These are phyloP conservation scores for Scytalidium lignicola DNA, from an alignment of 2,329 filamentous ascomycete genomes.

Conservation along the genomic window DNA sequence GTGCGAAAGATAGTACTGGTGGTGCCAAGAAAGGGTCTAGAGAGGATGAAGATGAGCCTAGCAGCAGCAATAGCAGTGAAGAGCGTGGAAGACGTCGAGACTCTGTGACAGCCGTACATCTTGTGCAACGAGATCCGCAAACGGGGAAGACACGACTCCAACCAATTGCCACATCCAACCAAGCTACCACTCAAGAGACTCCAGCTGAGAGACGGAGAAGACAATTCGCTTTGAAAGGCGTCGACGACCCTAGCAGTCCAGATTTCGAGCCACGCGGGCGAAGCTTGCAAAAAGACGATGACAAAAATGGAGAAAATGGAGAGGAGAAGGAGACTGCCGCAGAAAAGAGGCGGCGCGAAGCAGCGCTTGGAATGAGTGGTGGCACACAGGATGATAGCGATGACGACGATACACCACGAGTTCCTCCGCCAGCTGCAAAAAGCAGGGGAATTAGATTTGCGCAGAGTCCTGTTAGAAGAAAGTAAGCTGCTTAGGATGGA, in stretches of 20 bases:
- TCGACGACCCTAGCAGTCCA: constrained; percentile 28
- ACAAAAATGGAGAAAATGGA: constrained; percentile 8
- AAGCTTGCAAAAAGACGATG: not conserved
- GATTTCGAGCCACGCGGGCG: constrained; percentile 1
- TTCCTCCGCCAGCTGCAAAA: constrained; percentile 21
- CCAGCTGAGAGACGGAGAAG: constrained; percentile 65
- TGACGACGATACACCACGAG: constrained; percentile 25
- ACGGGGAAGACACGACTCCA: not conserved
- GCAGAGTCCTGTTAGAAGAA: constrained; percentile 25
- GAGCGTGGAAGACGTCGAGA: not conserved
- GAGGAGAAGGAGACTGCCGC: constrained; percentile 65
- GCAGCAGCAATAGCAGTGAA: constrained; percentile 8
- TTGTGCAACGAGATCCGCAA: not conserved
- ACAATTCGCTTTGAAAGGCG: constrained; percentile 44
- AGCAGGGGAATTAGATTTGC: constrained; percentile 28
- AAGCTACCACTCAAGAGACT: constrained; percentile 46
- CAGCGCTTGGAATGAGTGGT: constrained; percentile 57
- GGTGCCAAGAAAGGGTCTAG: not conserved
- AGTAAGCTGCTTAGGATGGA: not conserved
- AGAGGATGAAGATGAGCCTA: constrained; percentile 9
- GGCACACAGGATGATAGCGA: constrained; percentile 18
- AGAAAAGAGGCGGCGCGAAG: constrained; percentile 67
- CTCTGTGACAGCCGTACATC: constrained; percentile 1
- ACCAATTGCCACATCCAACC: constrained; percentile 4
- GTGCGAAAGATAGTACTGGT: not conserved